Evolutionary conservation across 2,329 filamentous ascomycete genomes (phyloP).

Genomic region (Cordyceps militaris): DNA sequence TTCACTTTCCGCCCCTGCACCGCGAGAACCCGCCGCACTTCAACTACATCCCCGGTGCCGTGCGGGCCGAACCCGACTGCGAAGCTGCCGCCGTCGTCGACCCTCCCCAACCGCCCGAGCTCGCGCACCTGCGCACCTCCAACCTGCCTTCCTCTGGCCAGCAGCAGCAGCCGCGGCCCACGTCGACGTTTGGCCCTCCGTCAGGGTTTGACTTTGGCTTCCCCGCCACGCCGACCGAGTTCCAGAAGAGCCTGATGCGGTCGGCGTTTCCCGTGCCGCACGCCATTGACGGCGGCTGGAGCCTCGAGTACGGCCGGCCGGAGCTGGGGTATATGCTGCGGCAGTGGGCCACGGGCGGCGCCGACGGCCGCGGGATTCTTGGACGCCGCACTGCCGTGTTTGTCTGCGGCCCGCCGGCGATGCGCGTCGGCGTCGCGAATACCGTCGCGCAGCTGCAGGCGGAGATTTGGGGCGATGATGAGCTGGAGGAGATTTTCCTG

Average conservation of each 20-base stretch:
- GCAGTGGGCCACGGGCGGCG: slow-evolving; percentile 68
- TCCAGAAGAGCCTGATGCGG: slow-evolving; percentile 83
- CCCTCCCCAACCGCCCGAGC: slow-evolving; percentile 39
- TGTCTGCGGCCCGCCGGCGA: slow-evolving; percentile 81
- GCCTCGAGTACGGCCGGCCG: slow-evolving; percentile 84
- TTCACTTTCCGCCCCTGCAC: slow-evolving; percentile 52
- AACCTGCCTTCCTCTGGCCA: slow-evolving; percentile 27
- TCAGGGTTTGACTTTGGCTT: slow-evolving; percentile 74
- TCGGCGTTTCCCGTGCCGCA: slow-evolving; percentile 73
- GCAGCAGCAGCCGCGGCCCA: slow-evolving; percentile 35
- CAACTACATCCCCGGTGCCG: slow-evolving; percentile 47
- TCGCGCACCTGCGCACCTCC: slow-evolving; percentile 49
- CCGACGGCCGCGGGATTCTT: slow-evolving; percentile 60
- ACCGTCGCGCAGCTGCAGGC: slow-evolving; percentile 77
- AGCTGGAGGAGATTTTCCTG: slow-evolving; percentile 82
- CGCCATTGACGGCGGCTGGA: slow-evolving; percentile 73
- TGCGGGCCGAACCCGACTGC: slow-evolving; percentile 22
- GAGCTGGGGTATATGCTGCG: slow-evolving; percentile 81
- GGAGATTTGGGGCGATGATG: slow-evolving; percentile 71
- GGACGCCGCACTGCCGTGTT: slow-evolving; percentile 82
- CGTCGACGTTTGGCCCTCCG: slow-evolving; percentile 51
- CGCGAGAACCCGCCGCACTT: slow-evolving; percentile 49
- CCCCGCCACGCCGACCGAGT: slow-evolving; percentile 74
- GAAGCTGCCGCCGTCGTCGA: slow-evolving; percentile 14
- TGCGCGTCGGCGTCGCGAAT: slow-evolving; percentile 82